Evolutionary conservation across 306 rosid genomes (phyloP).

Genomic region (Fragaria iinumae): DNA sequence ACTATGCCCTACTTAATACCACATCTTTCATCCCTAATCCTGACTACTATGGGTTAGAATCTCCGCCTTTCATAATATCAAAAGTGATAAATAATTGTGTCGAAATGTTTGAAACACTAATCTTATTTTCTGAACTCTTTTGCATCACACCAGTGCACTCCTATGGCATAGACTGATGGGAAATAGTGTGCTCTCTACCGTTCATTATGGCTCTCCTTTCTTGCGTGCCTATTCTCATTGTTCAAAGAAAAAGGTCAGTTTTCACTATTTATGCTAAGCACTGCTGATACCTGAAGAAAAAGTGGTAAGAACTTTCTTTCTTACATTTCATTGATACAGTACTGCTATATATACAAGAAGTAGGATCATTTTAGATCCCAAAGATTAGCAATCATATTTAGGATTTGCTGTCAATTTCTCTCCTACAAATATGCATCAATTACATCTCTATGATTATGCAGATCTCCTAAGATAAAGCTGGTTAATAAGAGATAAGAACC

Average conservation of each 20-base stretch:
- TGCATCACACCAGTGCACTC: constrained; percentile 31
- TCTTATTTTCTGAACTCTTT: too few species aligned
- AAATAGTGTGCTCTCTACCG: constrained; percentile 31
- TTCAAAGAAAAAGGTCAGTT: constrained; percentile 25
- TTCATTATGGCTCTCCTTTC: constrained; percentile 38
- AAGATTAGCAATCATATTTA: too few species aligned
- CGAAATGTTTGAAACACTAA: background rate
- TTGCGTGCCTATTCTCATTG: constrained; percentile 50
- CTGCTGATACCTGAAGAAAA: too few species aligned
- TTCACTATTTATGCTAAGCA: background rate
- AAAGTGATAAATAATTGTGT: background rate
- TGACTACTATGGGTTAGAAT: constrained; percentile 53
- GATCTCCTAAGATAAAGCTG: too few species aligned
- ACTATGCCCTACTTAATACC: constrained; percentile 59
- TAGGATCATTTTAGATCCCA: too few species aligned
- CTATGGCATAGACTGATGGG: constrained; percentile 62
- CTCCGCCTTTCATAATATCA: background rate
- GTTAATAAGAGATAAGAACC: too few species aligned
- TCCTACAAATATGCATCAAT: too few species aligned
- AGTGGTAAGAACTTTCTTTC: too few species aligned
- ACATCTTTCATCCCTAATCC: constrained; percentile 67
- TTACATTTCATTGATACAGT: too few species aligned
- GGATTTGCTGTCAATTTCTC: too few species aligned
- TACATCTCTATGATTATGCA: too few species aligned
- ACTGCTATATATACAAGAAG: too few species aligned